phyloP scores from a whole-genome alignment of 371 early-diverging fungal genomes.

The Funneliformis caledonium region DNA sequence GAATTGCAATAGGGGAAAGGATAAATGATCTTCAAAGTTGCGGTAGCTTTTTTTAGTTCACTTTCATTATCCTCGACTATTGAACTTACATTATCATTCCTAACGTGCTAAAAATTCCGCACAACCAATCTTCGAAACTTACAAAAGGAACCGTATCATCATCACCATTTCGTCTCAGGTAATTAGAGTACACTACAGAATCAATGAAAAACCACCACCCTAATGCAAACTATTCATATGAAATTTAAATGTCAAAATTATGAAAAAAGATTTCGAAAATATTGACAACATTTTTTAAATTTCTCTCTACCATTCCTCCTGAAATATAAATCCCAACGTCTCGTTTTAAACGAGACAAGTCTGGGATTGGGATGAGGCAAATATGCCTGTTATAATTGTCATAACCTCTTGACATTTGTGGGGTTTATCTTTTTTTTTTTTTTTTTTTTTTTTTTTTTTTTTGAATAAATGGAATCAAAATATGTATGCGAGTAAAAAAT shows the following conservation, averaged over 20 bases:
- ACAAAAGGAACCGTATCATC: slow-evolving; percentile 48
- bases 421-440: not conserved
- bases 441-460: not conserved
- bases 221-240: slow-evolving; percentile 66
- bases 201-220: slow-evolving; percentile 87
- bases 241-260: not conserved
- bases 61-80: not conserved
- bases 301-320: slow-evolving; percentile 17
- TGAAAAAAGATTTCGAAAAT: not conserved
- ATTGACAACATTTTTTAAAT: not conserved
- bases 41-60: not conserved
- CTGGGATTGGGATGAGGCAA: slow-evolving; percentile 26
- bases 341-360: slow-evolving; percentile 17
- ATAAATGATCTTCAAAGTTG: not conserved
- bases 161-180: slow-evolving; percentile 43
- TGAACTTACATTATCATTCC: slow-evolving; percentile 72
- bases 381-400: slow-evolving; percentile 10
- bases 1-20: too few relatives aligned
- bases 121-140: slow-evolving; percentile 80
- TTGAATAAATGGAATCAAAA: not conserved
- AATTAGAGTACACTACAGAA: slow-evolving; percentile 54
- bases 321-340: slow-evolving; percentile 34
- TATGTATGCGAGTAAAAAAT: not conserved
- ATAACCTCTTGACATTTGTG: slow-evolving; percentile 19
- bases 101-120: slow-evolving; percentile 73